Percentiles rank a stretch among this genome's conserved stretches.
Conservation (phyloP, 2,329 filamentous ascomycete species). For the Colletotrichum gloeosporioides region DNA sequence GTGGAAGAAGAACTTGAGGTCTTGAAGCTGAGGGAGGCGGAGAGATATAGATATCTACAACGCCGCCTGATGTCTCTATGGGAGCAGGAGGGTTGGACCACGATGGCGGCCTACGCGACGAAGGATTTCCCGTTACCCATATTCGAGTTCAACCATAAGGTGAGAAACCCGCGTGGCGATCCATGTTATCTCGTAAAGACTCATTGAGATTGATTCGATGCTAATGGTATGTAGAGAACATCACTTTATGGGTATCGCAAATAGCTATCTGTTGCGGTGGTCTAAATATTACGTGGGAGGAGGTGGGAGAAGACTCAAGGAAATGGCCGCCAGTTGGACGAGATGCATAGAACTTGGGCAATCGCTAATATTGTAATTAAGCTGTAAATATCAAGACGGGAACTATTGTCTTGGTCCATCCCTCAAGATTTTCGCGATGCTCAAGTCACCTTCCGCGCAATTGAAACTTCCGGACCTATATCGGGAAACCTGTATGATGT, state of each 20-base stretch:
- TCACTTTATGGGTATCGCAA: background rate
- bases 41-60: background rate
- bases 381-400: accelerated
- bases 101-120: background rate
- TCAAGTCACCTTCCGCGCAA: background rate
- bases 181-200: background rate
- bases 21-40: background rate
- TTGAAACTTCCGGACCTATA: background rate
- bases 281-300: background rate
- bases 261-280: background rate
- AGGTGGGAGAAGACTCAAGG: background rate
- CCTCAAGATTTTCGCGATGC: background rate
- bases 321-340: accelerated
- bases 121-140: background rate
- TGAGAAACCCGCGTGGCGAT: accelerated
- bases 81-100: background rate
- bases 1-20: background rate
- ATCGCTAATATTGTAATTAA: accelerated
- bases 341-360: background rate
- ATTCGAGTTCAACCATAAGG: background rate
- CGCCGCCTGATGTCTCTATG: background rate
- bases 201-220: background rate
- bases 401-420: background rate
- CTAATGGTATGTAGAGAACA: background rate
- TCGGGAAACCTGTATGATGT: background rate